These are phyloP conservation scores for Scutellaria barbata DNA, from an alignment of 257 asterid species.

Conservation along the genomic window DNA sequence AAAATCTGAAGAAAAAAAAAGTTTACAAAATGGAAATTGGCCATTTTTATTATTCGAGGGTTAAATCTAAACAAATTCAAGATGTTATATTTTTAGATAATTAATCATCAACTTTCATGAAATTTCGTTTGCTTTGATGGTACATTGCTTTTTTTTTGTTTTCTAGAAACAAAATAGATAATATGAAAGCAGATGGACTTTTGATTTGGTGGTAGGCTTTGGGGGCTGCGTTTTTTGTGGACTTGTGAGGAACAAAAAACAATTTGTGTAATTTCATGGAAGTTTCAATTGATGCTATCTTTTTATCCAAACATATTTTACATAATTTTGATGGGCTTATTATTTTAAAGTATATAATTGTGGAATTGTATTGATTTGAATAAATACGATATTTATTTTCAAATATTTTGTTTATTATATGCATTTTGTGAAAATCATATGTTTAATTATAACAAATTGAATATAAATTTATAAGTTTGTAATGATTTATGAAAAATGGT, in stretches of 20 bases:
- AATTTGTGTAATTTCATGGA: constrained; percentile 36
- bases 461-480: no score
- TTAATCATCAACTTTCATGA: constrained; percentile 16
- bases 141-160: not conserved
- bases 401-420: no score
- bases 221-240: constrained; percentile 30
- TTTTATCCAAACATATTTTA: not conserved
- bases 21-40: not conserved
- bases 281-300: constrained; percentile 17
- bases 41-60: not conserved
- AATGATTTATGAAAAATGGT: no score
- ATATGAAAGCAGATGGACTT: constrained; percentile 17
- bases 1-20: no score
- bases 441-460: no score
- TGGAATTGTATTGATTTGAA: no score
- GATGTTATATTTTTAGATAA: not conserved
- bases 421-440: no score
- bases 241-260: constrained; percentile 11
- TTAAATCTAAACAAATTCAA: not conserved
- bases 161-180: not conserved
- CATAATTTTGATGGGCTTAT: no score
- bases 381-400: no score
- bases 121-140: constrained; percentile 21
- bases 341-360: no score
- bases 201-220: constrained; percentile 2